Evolutionary conservation across 129 eudicot genomes (phyloP).

Genomic region (Gnaphalium uliginosum): DNA sequence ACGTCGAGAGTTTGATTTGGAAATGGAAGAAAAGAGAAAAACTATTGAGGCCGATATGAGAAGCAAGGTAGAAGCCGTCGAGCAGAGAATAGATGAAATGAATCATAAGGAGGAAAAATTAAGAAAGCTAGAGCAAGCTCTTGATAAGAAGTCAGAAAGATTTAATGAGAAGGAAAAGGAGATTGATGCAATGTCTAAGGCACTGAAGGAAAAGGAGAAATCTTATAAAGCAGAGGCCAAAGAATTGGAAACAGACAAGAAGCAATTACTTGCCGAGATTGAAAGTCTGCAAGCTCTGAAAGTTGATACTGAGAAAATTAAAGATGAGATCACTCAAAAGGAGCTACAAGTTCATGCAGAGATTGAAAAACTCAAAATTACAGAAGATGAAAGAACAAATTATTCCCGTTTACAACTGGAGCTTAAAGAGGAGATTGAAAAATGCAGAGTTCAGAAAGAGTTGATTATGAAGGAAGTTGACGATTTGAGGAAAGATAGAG

Average conservation of each 20-base stretch:
- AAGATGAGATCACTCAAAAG: conserved; percentile 43
- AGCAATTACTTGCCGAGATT: conserved; percentile 49
- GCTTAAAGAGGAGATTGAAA: conserved; percentile 69
- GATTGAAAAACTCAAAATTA: conserved; percentile 46
- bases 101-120: conserved; percentile 66
- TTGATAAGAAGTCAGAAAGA: conserved; percentile 64
- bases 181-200: conserved; percentile 48
- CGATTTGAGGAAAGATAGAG: conserved; percentile 65
- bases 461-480: conserved; percentile 61
- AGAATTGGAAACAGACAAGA: conserved; percentile 47
- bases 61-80: conserved; percentile 41
- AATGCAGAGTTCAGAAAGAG: conserved; percentile 47
- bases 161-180: conserved; percentile 71
- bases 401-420: conserved; percentile 49
- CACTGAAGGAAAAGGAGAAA: conserved; percentile 65
- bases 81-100: conserved; percentile 51
- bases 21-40: conserved; percentile 63
- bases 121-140: conserved; percentile 60
- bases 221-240: conserved; percentile 47
- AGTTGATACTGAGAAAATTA: conserved; percentile 43
- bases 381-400: conserved; percentile 52
- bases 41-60: conserved; percentile 55
- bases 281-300: conserved; percentile 46
- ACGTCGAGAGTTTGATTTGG: conserved; percentile 59
- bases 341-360: conserved; percentile 57